These are phyloP conservation scores for Claviceps sp. DNA, from an alignment of 2,329 filamentous ascomycete genomes.

Conservation along the genomic window DNA sequence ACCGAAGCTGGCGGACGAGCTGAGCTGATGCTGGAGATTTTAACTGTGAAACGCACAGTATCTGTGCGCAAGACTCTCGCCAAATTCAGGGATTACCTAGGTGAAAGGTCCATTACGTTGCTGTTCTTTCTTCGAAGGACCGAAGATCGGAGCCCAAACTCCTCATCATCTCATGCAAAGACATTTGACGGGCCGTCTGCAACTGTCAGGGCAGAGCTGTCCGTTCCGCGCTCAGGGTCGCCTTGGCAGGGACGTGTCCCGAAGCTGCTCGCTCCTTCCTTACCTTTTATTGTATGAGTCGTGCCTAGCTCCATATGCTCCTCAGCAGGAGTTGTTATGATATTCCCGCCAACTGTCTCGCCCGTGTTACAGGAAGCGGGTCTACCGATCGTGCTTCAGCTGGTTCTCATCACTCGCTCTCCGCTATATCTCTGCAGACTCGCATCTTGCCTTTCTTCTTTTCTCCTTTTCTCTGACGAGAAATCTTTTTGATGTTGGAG, in stretches of 20 bases:
- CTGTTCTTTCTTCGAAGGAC: background rate
- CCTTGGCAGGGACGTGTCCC: conserved; percentile 1
- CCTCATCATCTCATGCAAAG: background rate
- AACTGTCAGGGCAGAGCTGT: conserved; percentile 2
- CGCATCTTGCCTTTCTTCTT: background rate
- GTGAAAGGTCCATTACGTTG: background rate
- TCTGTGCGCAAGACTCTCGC: background rate
- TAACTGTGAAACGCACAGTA: too few species aligned
- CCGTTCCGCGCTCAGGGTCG: background rate
- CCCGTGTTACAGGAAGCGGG: background rate
- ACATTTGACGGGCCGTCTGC: background rate
- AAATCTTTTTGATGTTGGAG: background rate
- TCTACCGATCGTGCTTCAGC: background rate
- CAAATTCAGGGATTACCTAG: background rate
- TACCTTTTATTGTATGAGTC: background rate
- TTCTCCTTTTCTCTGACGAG: too few species aligned
- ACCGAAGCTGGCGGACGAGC: too few species aligned
- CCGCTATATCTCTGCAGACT: background rate
- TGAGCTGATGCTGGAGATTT: too few species aligned
- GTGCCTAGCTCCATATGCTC: background rate
- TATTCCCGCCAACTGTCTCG: background rate
- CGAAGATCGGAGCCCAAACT: background rate
- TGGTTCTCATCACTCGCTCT: background rate
- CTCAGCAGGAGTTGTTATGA: background rate
- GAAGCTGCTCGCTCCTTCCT: conserved; percentile 1